Percentiles rank a stretch among this genome's conserved stretches.
Conservation (phyloP, 1,139 yeast genomes). For the Yamadazyma blattariae region DNA sequence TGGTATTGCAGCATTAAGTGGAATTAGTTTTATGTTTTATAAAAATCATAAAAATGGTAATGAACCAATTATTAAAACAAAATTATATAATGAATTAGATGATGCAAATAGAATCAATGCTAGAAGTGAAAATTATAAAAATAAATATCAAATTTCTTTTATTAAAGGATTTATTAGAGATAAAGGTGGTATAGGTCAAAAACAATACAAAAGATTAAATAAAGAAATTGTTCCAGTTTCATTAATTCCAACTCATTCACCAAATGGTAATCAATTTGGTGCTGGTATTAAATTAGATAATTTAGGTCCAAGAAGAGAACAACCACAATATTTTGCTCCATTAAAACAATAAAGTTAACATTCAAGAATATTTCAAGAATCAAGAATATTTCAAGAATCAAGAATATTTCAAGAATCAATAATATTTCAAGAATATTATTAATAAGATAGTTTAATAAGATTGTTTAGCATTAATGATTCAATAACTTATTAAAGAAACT, state of each 20-base stretch:
- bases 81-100: constrained; percentile 38
- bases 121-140: constrained; percentile 38
- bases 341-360: constrained; percentile 12
- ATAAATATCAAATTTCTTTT: constrained; percentile 42
- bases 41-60: constrained; percentile 34
- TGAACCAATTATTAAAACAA: constrained; percentile 39
- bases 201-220: constrained; percentile 35
- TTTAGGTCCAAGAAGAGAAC: constrained; percentile 49
- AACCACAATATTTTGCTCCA: constrained; percentile 42
- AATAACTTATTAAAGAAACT: no score
- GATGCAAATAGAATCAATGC: constrained; percentile 36
- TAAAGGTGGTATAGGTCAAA: constrained; percentile 48
- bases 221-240: constrained; percentile 30
- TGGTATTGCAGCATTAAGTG: constrained; percentile 42
- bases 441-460: no score
- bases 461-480: no score
- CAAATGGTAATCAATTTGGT: constrained; percentile 42
- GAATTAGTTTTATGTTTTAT: constrained; percentile 36
- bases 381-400: no score
- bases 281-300: constrained; percentile 44
- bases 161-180: constrained; percentile 44
- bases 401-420: no score
- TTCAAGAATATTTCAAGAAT: no score
- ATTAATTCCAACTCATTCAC: constrained; percentile 45
- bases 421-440: no score